Conservation (phyloP, 2,329 filamentous ascomycete genomes). For the Periconia digitata region DNA sequence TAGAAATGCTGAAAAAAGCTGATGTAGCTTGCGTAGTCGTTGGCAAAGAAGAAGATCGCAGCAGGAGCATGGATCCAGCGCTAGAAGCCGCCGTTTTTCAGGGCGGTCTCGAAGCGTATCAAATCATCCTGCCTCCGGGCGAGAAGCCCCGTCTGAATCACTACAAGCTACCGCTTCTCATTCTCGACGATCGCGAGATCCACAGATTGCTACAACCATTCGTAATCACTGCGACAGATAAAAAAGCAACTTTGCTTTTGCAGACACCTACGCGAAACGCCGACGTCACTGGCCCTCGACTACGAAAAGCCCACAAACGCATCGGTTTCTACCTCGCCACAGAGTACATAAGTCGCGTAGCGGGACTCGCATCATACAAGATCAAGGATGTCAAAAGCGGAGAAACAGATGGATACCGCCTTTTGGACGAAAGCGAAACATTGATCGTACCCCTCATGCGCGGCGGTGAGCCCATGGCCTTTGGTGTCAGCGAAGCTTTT, state of each 20-base stretch:
- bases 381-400: conserved; percentile 58
- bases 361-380: conserved; percentile 54
- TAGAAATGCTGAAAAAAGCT: conserved; percentile 59
- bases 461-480: conserved; percentile 62
- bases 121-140: conserved; percentile 50
- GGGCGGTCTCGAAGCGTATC: conserved; percentile 46
- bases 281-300: conserved; percentile 44
- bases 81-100: conserved; percentile 51
- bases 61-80: conserved; percentile 54
- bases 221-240: conserved; percentile 49
- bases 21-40: conserved; percentile 60
- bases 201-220: conserved; percentile 15
- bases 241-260: conserved; percentile 53
- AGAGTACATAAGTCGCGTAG: conserved; percentile 48
- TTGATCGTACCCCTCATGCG: conserved; percentile 62
- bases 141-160: conserved; percentile 48
- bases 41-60: conserved; percentile 50
- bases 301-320: conserved; percentile 53
- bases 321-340: conserved; percentile 58
- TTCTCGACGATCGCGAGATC: conserved; percentile 30
- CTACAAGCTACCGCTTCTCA: conserved; percentile 46
- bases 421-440: conserved; percentile 53
- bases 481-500: conserved; percentile 58
- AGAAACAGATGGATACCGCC: conserved; percentile 47
- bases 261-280: conserved; percentile 58